phyloP scores from a whole-genome alignment of 768 basidiomycete species.

The Rhodocollybia butyracea region DNA sequence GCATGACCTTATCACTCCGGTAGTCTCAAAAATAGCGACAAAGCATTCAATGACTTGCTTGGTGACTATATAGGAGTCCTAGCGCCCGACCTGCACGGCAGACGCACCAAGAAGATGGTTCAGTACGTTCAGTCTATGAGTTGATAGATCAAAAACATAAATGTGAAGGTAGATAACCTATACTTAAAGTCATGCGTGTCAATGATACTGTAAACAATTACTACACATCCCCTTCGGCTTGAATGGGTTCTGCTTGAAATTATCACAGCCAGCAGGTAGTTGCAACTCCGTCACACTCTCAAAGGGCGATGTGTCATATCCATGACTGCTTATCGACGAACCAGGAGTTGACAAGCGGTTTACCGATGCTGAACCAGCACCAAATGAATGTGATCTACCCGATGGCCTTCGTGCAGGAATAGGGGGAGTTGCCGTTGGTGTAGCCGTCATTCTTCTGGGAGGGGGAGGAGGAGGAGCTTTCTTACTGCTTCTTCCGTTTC shows the following conservation, averaged over 20 bases:
- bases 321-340: constrained; percentile 32
- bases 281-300: constrained; percentile 52
- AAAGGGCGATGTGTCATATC: constrained; percentile 57
- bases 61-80: too few relatives aligned
- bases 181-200: too few relatives aligned
- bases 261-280: constrained; percentile 36
- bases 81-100: too few relatives aligned
- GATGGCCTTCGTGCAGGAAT: constrained; percentile 42
- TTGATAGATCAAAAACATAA: too few relatives aligned
- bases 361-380: background rate
- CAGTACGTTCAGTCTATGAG: background rate
- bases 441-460: constrained; percentile 35
- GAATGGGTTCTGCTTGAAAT: constrained; percentile 67
- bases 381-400: constrained; percentile 16
- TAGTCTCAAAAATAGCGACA: too few relatives aligned
- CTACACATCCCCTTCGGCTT: constrained; percentile 64
- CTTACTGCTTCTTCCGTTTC: constrained; percentile 26
- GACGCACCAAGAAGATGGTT: too few relatives aligned
- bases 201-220: constrained; percentile 60
- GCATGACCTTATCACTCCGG: too few relatives aligned
- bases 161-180: too few relatives aligned
- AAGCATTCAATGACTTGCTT: too few relatives aligned
- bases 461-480: constrained; percentile 66
- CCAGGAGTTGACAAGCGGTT: constrained; percentile 16
- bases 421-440: constrained; percentile 35